Evolutionary conservation across 805 yeast species (phyloP), one percentile per base, ranked within the genome.

Genomic region (Limtongia smithiae): DNA sequence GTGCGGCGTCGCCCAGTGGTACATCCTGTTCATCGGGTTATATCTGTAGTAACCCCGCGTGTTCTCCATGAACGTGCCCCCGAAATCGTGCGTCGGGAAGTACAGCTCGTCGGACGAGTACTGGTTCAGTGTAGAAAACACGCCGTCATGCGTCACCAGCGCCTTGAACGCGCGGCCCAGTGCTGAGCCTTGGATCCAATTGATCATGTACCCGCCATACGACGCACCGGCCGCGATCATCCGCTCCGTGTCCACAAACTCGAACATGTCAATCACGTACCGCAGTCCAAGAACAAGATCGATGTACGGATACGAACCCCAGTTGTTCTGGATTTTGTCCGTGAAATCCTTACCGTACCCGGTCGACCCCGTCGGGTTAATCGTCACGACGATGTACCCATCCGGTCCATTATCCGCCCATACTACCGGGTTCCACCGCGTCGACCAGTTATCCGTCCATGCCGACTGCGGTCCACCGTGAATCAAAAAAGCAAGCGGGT

Each of bases 391-490:
- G 21, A 60, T 28, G 37, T 57, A 58, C 2, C 62, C 61, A 11
- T 57, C 60, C 4, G 48, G 44, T 8, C 54, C 54, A 33, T 53
- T 48, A 34, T 58, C 63, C 1, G 62, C 57, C 57, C 61, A 60
- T n/a, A 51, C 60, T 5, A 53, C 54, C n/a, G 63, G 60, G 36
- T 60, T 60, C 63, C 63, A 60, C 9, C 63, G 51, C n/a, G 55
- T 55, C n/a, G 56, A 47, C 63, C 63, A 60, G 9, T 41, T 4
- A 37, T 59, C 59, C 2, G 38, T 35, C 63, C 63, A 60, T 14
- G 63, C 61, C 6, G 58, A 54, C 43, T 60, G 61, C 5, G 63
- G 63, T 1, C 63, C 63, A n/a, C 63, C 63, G 44, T 60, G 63
- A 30, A 60, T 57, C n/a, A 60, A 43, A 21, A 60, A 50, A 20